These are phyloP conservation scores for Rhynchospora pubera DNA, from an alignment of 176 grass and related monocot species.

Conservation along the genomic window DNA sequence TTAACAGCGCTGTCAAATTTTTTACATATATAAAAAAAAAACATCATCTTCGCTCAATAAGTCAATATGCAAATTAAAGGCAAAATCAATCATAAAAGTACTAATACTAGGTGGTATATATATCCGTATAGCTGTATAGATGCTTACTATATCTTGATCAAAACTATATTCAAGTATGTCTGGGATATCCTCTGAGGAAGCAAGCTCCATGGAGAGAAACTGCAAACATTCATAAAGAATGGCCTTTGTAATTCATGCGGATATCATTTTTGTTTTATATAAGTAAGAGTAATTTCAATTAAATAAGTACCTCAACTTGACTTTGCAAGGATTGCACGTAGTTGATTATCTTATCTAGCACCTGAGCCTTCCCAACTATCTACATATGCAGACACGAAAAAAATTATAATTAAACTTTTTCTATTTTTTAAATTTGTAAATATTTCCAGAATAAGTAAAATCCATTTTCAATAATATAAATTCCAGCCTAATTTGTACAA, in stretches of 20 bases:
- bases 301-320: constrained; percentile 36
- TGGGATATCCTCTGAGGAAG: constrained; percentile 16
- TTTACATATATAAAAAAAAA: too few relatives aligned
- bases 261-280: background rate
- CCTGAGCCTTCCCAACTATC: constrained; percentile 34
- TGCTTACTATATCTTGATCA: constrained; percentile 3
- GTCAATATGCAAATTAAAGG: too few relatives aligned
- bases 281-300: background rate
- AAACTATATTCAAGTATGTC: background rate
- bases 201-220: constrained; percentile 46
- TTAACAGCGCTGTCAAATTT: too few relatives aligned
- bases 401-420: background rate
- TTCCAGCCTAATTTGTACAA: background rate
- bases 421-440: too few relatives aligned
- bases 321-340: constrained; percentile 45
- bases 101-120: too few relatives aligned
- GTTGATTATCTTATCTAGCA: constrained; percentile 52
- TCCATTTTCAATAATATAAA: too few relatives aligned
- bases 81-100: too few relatives aligned
- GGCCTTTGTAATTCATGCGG: background rate
- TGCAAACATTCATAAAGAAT: constrained; percentile 7
- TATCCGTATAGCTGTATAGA: background rate
- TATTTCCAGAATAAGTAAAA: background rate
- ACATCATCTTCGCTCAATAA: too few relatives aligned
- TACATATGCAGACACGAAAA: background rate